Base-by-base conservation (phyloP, 306 rosid species). In the Sechiopsis laciniata region DNA sequence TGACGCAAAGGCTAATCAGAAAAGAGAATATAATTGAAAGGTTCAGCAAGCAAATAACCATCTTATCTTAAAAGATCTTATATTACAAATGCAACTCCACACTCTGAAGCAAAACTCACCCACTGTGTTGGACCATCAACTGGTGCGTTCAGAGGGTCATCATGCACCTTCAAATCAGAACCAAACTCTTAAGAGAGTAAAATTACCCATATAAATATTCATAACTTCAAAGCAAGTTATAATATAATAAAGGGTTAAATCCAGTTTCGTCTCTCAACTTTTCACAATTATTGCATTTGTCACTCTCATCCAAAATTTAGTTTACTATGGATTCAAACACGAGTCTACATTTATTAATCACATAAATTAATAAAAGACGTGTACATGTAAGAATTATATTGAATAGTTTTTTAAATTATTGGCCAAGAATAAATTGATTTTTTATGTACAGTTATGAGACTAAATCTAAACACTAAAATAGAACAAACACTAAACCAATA, bases 71-170 rank as follows among this genome's bases (percentile, higher is more conserved):
- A 8, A 53, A 68, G 37, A 64, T 10, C n/a, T 55, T 60, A 63
- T 61, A 46, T 55, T 75, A 73, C 54, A 52, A 76, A 21, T 56
- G 35, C 21, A 74, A 45, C 4, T 74, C 55, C 46, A 42, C 12
- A 16, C 11, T 15, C 15, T 62, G 16, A 62, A 62, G 69, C 48
- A 72, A 8, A 63, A 84, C 95, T 86, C 79, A 90, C 98, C 98
- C 98, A 91, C 71, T 94, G 98, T 13, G 97, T 94, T 17, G 97
- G 98, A 80, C 96, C 98, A 83, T 94, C 98, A 66, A 91, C 94
- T 29, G 98, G 98, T 11, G 98, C 96, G 54, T 82, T 86, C 81
- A 91, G 69, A 51, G 98, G 98, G 89, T 94, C 91, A 75, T 94
- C 97, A 26, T 94, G 98, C 71, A 94, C 98, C 98, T 94, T 46